Base-by-base conservation (phyloP, 768 basidiomycete species). In the Multifurca ochricompacta region DNA sequence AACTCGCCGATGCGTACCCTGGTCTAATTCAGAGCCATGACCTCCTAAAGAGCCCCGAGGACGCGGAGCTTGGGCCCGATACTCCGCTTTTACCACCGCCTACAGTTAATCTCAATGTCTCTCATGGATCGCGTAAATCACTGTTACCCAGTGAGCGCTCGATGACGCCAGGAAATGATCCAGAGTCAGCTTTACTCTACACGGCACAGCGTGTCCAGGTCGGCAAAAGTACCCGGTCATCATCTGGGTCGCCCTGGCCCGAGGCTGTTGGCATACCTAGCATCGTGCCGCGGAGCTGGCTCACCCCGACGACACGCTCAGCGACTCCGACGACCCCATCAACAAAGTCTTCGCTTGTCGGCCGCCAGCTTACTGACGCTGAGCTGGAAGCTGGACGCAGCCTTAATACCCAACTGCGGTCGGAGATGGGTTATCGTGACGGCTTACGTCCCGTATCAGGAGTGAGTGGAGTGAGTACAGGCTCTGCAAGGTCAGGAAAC, bases 401-500 rank as follows among this genome's bases (percentile, higher is more conserved):
- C 46, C 66, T 78, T 35, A 60, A 62, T 18, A 53, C 45, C 51
- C 48, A 61, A 53, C 19, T 41, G 16, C 53, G 39, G 7, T 7
- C 51, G 25, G 60, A 62, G 31, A 53, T 59, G 47, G 55, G 59
- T 7, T 43, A 48, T 51, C 52, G 58, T 30, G 49, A 59, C 6
- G 74, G 73, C 6, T 65, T 67, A 3, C 75, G 85, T 4, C 85
- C 85, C 0, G 65, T 77, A 28, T 87, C 86, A 0, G 71, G 71
- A 43, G 68, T 78, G 35, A 87, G 84, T 51, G 73, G 69, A 18
- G 71, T 68, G 54, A 85, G 83, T 49, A 75, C 63, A 6, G 65
- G 51, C 30, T 63, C 60, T 23, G 56, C 41, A 4, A 58, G 53
- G 13, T 79, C 78, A 1, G 82, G 77, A 4, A 74, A 70, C 28